phyloP scores from a whole-genome alignment of 2,329 filamentous ascomycete genomes.

The Aspergillus carbonarius region DNA sequence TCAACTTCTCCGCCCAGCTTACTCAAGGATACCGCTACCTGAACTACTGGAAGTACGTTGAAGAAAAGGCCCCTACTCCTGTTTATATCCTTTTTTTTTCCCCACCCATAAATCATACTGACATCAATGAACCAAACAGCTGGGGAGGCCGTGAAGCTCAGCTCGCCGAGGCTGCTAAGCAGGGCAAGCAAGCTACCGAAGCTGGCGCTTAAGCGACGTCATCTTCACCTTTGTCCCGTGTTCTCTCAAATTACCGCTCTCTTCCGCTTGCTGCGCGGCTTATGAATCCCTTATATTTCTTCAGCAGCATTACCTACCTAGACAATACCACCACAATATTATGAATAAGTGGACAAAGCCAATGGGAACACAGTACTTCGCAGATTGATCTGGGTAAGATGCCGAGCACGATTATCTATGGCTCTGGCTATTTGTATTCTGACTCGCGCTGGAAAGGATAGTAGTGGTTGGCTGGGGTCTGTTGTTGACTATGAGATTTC shows the following conservation, averaged over 20 bases:
- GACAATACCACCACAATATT: background rate
- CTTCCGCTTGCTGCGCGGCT: background rate
- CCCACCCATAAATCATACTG: no score
- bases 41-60: conserved; percentile 57
- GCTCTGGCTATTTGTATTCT: background rate
- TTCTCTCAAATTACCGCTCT: background rate
- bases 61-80: background rate
- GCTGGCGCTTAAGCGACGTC: conserved; percentile 26
- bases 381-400: background rate
- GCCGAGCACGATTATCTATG: background rate
- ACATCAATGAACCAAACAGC: conserved; percentile 20
- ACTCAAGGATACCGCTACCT: conserved; percentile 63
- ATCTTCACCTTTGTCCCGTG: background rate
- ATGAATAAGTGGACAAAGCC: background rate
- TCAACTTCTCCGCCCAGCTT: conserved; percentile 63
- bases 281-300: conserved; percentile 2
- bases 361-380: background rate
- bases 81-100: no score
- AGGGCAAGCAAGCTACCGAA: conserved; percentile 31
- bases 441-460: background rate
- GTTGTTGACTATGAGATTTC: background rate
- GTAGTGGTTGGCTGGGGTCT: background rate
- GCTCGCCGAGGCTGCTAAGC: conserved; percentile 34
- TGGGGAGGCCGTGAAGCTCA: conserved; percentile 45
- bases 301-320: conserved; percentile 7